phyloP scores from a whole-genome alignment of 1,284 basidiomycete genomes.

The Malassezia sp. region DNA sequence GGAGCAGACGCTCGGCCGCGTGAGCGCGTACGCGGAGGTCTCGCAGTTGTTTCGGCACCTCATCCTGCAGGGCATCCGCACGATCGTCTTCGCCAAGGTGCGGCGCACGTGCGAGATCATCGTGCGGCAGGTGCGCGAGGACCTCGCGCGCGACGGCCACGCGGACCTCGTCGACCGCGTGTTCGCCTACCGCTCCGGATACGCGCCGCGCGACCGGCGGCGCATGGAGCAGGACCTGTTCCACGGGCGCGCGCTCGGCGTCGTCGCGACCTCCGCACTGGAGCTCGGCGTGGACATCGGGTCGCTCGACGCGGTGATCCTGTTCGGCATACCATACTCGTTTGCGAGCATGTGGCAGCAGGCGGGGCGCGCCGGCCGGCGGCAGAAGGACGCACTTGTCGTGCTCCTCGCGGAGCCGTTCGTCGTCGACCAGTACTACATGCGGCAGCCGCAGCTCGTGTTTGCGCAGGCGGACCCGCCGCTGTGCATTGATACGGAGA shows the following conservation, averaged over 20 bases:
- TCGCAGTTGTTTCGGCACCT: slow-evolving; percentile 65
- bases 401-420: slow-evolving; percentile 63
- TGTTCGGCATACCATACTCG: slow-evolving; percentile 68
- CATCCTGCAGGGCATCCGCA: slow-evolving; percentile 67
- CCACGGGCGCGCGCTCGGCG: slow-evolving; percentile 64
- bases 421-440: slow-evolving; percentile 68
- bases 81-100: slow-evolving; percentile 80
- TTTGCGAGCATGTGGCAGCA: slow-evolving; percentile 63
- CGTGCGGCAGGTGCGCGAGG: slow-evolving; percentile 65
- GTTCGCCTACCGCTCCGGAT: slow-evolving; percentile 73
- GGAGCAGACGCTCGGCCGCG: slow-evolving; percentile 55
- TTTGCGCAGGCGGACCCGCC: slow-evolving; percentile 53
- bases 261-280: slow-evolving; percentile 80
- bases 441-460: slow-evolving; percentile 54
- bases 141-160: slow-evolving; percentile 64
- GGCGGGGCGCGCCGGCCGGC: slow-evolving; percentile 72
- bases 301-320: slow-evolving; percentile 72
- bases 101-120: slow-evolving; percentile 70
- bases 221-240: slow-evolving; percentile 77
- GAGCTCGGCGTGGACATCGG: slow-evolving; percentile 87
- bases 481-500: slow-evolving; percentile 63
- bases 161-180: slow-evolving; percentile 65
- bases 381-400: slow-evolving; percentile 69
- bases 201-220: slow-evolving; percentile 60
- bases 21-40: slow-evolving; percentile 61